Conservation (phyloP, 164 flowering plant genomes). For the Piper betle region DNA sequence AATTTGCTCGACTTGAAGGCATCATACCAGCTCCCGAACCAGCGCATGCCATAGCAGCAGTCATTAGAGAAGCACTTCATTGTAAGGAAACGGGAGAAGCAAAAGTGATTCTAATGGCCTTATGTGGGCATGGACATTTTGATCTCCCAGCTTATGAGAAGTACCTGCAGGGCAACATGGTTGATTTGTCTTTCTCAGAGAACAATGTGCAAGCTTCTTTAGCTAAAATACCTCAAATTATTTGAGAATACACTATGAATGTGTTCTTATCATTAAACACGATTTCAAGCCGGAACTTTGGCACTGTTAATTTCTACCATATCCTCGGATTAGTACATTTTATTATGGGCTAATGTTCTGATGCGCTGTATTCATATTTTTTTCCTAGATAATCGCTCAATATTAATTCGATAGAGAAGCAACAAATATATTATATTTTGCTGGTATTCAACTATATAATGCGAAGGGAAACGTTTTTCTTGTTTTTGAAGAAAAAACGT, state of each 20-base stretch:
- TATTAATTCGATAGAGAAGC: not conserved
- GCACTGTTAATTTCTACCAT: not conserved
- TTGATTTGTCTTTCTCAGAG: slow-evolving; percentile 55
- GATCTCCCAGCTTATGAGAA: slow-evolving; percentile 88
- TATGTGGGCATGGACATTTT: slow-evolving; percentile 99
- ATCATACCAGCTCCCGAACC: slow-evolving; percentile 95
- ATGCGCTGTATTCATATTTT: not conserved
- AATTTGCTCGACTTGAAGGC: slow-evolving; percentile 86
- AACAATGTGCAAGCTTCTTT: slow-evolving; percentile 48
- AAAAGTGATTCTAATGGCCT: slow-evolving; percentile 81
- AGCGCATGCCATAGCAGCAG: slow-evolving; percentile 94
- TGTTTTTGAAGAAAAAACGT: too few species aligned
- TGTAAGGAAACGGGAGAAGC: slow-evolving; percentile 77
- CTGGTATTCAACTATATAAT: too few species aligned
- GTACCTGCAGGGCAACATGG: slow-evolving; percentile 71
- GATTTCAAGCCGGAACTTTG: not conserved
- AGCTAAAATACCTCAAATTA: slow-evolving; percentile 42
- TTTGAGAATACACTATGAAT: not conserved
- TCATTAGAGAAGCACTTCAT: slow-evolving; percentile 78
- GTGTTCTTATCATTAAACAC: slow-evolving; percentile 1
- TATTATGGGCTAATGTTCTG: too few species aligned
- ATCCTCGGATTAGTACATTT: not conserved
- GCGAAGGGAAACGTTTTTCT: too few species aligned
- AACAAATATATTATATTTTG: too few species aligned
- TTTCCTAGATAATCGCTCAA: not conserved